Conservation (phyloP, 2,329 filamentous ascomycete species). For the Hymenoscyphus infarciens region DNA sequence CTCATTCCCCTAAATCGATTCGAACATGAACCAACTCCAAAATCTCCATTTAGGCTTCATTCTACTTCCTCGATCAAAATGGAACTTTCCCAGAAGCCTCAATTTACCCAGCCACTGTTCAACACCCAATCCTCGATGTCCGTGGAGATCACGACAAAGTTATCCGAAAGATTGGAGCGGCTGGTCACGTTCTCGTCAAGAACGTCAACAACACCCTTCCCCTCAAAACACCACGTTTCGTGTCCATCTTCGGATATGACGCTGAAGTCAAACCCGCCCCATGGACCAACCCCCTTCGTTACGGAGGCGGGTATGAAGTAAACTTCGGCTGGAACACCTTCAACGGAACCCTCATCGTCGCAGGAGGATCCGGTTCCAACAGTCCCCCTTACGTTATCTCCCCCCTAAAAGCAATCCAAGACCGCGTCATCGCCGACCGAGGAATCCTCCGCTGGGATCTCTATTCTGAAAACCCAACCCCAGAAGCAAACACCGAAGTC, state of each 20-base stretch:
- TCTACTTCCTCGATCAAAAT: constrained; percentile 10
- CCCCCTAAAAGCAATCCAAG: constrained; percentile 6
- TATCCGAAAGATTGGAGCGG: constrained; percentile 55
- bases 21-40: neutral
- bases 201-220: constrained; percentile 63
- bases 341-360: constrained; percentile 8
- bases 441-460: constrained; percentile 7
- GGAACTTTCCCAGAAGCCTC: constrained; percentile 4
- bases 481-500: constrained; percentile 40
- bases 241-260: constrained; percentile 62
- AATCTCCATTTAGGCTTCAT: constrained; percentile 18
- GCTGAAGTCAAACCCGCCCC: constrained; percentile 41
- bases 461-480: constrained; percentile 4
- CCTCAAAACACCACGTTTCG: constrained; percentile 52
- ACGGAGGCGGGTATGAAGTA: constrained; percentile 6
- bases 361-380: neutral
- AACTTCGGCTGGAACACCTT: constrained; percentile 43
- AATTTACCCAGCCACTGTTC: constrained; percentile 39
- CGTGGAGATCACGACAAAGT: constrained; percentile 58
- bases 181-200: constrained; percentile 65
- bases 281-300: constrained; percentile 5
- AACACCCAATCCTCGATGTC: constrained; percentile 51
- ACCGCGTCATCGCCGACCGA: constrained; percentile 4
- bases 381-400: constrained; percentile 4
- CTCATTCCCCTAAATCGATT: neutral